Conservation (phyloP, 1,284 basidiomycete species). For the Papiliotrema flavescens region DNA sequence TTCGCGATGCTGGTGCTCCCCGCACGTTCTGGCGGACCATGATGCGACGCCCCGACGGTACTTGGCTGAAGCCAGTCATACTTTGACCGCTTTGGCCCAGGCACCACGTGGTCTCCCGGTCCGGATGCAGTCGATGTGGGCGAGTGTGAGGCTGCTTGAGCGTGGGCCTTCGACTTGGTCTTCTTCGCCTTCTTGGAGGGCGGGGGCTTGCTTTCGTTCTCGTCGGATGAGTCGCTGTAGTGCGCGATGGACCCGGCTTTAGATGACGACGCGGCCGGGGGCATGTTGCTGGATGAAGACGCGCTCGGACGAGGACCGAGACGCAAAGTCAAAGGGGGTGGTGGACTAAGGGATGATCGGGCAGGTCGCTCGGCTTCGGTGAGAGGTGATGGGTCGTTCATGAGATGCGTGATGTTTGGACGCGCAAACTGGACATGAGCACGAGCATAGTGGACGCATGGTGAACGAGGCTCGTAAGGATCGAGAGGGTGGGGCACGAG, state of each 20-base stretch:
- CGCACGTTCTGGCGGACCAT: conserved; percentile 34
- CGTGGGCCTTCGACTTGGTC: not conserved
- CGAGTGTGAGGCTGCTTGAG: not conserved
- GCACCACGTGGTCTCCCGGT: not conserved
- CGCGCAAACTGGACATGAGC: conserved; percentile 16
- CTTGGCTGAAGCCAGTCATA: conserved; percentile 43
- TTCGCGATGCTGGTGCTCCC: not conserved
- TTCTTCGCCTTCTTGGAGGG: conserved; percentile 2
- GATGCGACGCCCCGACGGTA: conserved; percentile 36
- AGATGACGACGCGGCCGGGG: conserved; percentile 16
- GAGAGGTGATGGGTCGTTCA: conserved; percentile 8
- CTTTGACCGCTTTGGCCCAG: conserved; percentile 26
- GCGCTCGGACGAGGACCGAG: conserved; percentile 9
- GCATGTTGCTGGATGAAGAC: too few relatives aligned
- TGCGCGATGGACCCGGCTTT: not conserved
- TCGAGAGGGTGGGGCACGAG: not conserved
- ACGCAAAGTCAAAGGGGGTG: conserved; percentile 36
- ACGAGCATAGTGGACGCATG: not conserved
- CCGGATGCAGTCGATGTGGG: not conserved
- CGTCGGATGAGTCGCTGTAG: conserved; percentile 22
- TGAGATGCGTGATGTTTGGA: conserved; percentile 21
- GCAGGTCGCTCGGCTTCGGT: conserved; percentile 3
- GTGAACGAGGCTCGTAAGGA: not conserved
- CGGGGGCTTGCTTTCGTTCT: conserved; percentile 13
- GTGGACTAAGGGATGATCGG: conserved; percentile 32